phyloP scores from a whole-genome alignment of 1,284 basidiomycete species.

The Anthracocystis setariae region DNA sequence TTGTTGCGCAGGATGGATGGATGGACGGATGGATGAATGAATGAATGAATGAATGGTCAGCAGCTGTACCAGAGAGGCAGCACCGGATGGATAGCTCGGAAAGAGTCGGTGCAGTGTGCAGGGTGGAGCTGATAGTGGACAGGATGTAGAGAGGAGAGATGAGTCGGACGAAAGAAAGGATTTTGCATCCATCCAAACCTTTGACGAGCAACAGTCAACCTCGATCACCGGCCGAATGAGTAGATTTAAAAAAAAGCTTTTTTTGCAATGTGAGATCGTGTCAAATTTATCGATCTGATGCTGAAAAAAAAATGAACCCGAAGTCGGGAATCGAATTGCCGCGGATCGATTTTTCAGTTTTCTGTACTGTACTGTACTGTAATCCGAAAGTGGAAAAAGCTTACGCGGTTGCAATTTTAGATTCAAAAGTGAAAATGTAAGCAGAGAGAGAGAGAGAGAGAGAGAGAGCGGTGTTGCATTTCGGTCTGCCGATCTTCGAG shows the following conservation, averaged over 20 bases:
- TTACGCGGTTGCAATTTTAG: conserved; percentile 3
- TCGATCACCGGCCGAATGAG: conserved; percentile 52
- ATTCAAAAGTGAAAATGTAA: conserved; percentile 4
- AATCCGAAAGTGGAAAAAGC: neutral
- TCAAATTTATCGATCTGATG: neutral
- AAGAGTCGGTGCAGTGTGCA: conserved; percentile 11
- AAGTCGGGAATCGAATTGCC: neutral
- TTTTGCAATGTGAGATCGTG: neutral
- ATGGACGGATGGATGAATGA: no score
- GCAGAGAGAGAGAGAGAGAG: neutral
- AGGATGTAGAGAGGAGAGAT: conserved; percentile 18
- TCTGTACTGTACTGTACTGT: no score
- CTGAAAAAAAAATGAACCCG: neutral
- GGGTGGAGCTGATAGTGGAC: conserved; percentile 43
- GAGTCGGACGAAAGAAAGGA: conserved; percentile 49
- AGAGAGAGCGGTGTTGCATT: no score
- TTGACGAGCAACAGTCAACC: neutral
- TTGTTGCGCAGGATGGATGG: neutral
- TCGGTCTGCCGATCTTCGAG: conserved; percentile 4
- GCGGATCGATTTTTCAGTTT: conserved; percentile 1
- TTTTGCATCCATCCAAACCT: conserved; percentile 6
- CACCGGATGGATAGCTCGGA: neutral
- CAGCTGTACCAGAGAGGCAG: no score
- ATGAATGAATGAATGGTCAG: no score
- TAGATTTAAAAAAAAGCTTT: no score